A percentile compares a stretch with the other conserved stretches of the same genome.
Conservation (phyloP, 2,329 filamentous ascomycete species). For the Tolypocladium sp. region DNA sequence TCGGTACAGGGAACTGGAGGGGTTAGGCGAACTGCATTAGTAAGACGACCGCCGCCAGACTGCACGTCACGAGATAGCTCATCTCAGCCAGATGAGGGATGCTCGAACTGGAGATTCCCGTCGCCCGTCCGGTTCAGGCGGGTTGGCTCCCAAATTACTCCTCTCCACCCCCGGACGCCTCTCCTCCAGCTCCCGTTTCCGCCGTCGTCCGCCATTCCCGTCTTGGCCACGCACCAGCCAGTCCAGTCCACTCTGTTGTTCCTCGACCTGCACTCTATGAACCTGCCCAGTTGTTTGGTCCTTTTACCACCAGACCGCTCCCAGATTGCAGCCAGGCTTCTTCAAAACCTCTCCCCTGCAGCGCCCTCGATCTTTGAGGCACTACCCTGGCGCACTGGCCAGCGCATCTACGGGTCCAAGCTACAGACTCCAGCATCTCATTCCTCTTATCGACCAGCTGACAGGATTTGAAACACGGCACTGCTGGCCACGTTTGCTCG, state of each 20-base stretch:
- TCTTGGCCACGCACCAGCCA: neutral
- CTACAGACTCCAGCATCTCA: neutral
- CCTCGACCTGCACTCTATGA: neutral
- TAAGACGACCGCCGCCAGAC: neutral
- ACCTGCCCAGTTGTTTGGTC: neutral
- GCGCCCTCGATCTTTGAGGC: too few species aligned
- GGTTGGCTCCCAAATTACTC: neutral
- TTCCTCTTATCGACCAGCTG: neutral
- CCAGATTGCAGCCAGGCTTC: too few species aligned
- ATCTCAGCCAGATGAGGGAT: neutral
- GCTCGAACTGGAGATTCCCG: neutral
- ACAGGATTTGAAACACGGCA: neutral
- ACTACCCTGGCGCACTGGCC: neutral
- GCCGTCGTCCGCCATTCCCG: neutral
- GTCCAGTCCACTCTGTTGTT: neutral
- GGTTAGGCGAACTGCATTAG: neutral
- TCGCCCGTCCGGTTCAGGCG: neutral
- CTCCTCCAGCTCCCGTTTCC: neutral
- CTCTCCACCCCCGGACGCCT: neutral
- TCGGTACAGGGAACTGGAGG: neutral
- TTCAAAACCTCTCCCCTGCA: too few species aligned
- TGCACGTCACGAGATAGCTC: neutral
- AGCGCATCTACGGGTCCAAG: neutral
- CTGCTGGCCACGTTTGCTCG: neutral
- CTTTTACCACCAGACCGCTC: too few species aligned